Conservation (phyloP, 2,329 filamentous ascomycete genomes). For the Cadophora sp. region DNA sequence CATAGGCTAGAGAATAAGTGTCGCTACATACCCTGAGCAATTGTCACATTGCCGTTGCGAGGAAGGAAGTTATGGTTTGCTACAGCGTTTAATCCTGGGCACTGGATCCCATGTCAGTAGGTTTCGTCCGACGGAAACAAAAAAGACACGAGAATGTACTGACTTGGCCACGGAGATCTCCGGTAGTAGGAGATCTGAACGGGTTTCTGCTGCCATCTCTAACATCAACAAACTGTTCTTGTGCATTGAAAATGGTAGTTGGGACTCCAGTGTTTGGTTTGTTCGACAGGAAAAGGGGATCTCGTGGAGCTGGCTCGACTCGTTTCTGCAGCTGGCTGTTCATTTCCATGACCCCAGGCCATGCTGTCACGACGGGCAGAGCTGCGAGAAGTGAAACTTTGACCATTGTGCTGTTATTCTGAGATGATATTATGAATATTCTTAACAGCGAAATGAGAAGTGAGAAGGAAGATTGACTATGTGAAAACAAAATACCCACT, state of each 20-base stretch:
- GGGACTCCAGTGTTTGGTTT: neutral
- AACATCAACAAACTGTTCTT: slow-evolving; percentile 1
- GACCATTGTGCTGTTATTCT: neutral
- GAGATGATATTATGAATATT: neutral
- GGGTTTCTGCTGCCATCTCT: neutral
- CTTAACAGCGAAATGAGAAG: too few relatives aligned
- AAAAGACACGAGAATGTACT: too few relatives aligned
- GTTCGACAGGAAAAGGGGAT: neutral
- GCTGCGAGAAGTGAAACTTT: neutral
- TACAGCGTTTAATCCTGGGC: too few relatives aligned
- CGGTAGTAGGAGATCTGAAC: neutral
- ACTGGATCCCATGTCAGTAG: too few relatives aligned
- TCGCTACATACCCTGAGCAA: too few relatives aligned
- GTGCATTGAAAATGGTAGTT: neutral
- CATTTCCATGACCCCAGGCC: neutral
- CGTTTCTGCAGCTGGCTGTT: neutral
- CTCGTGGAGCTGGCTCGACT: neutral
- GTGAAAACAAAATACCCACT: too few relatives aligned
- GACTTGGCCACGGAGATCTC: neutral
- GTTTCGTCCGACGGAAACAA: too few relatives aligned
- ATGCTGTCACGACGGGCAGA: neutral
- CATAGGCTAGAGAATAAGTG: too few relatives aligned
- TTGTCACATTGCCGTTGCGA: too few relatives aligned
- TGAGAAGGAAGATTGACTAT: too few relatives aligned
- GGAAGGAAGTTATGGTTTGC: too few relatives aligned